Conservation (phyloP, 371 early-diverging fungal species). For the Apophysomyces trapeziformis region DNA sequence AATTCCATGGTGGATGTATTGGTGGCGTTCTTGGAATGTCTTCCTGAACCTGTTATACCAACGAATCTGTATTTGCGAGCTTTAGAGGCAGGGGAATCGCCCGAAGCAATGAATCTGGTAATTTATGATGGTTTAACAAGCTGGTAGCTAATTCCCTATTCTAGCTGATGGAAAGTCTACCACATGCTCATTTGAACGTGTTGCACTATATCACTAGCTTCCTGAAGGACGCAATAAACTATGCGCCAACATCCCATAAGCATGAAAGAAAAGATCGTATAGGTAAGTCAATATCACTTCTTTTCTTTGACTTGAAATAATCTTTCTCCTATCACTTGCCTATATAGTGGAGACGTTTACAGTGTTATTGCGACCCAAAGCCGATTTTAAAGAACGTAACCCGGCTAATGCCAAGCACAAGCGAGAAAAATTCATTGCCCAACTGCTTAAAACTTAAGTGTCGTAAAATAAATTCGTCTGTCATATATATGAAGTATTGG, state of each 20-base stretch:
- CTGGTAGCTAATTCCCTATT: constrained; percentile 20
- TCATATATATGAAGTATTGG: background rate
- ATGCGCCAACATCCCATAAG: constrained; percentile 35
- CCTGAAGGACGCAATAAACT: constrained; percentile 65
- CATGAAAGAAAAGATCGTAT: constrained; percentile 44
- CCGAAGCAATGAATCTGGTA: constrained; percentile 52
- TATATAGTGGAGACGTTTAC: constrained; percentile 46
- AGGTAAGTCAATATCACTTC: constrained; percentile 34
- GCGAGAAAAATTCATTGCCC: constrained; percentile 36
- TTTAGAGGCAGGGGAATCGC: constrained; percentile 59
- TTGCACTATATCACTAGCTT: constrained; percentile 80
- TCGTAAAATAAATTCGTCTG: background rate
- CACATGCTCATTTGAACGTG: constrained; percentile 69
- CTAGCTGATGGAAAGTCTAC: constrained; percentile 61
- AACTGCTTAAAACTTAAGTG: constrained; percentile 23
- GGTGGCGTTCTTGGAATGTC: constrained; percentile 70
- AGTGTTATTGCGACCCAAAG: constrained; percentile 47
- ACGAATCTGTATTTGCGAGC: constrained; percentile 63
- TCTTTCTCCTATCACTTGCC: background rate
- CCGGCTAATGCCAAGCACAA: constrained; percentile 42
- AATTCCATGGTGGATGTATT: constrained; percentile 82
- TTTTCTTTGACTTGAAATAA: background rate
- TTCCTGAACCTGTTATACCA: constrained; percentile 82
- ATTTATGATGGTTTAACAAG: constrained; percentile 24
- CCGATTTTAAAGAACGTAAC: constrained; percentile 48